Conservation (phyloP, 2,329 filamentous ascomycete species). For the Trichoderma harzianum region DNA sequence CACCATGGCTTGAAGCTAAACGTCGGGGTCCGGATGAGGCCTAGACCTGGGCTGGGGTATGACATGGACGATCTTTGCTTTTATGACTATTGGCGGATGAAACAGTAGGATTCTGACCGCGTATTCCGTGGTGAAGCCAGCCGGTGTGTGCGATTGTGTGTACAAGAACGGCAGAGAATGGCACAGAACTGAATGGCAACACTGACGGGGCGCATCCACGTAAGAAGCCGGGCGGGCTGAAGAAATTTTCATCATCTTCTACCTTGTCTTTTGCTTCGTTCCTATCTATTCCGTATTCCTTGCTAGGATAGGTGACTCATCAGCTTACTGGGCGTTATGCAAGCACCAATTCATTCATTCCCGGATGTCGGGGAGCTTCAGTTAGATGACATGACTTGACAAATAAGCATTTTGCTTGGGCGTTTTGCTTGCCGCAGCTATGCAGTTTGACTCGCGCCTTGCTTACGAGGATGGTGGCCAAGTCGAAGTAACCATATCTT, state of each 20-base stretch:
- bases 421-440: not conserved
- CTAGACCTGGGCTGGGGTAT: conserved; percentile 2
- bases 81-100: not conserved
- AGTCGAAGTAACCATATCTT: not conserved
- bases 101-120: not conserved
- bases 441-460: not conserved
- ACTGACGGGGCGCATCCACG: not conserved
- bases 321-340: conserved; percentile 4
- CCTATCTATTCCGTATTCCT: not conserved
- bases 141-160: not conserved
- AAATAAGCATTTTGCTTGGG: not conserved
- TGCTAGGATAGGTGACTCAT: not conserved
- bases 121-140: not conserved
- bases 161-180: not conserved
- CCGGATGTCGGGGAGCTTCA: not conserved
- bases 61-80: not conserved
- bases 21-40: conserved; percentile 3
- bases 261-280: not conserved
- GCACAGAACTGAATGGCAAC: not conserved
- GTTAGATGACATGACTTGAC: not conserved
- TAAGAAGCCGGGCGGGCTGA: not conserved
- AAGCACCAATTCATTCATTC: not conserved
- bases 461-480: not conserved
- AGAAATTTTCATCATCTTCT: not conserved
- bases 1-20: conserved; percentile 2